Base-by-base conservation (phyloP, 352 stramenopile species). In the Pythium vanterpoolii region DNA sequence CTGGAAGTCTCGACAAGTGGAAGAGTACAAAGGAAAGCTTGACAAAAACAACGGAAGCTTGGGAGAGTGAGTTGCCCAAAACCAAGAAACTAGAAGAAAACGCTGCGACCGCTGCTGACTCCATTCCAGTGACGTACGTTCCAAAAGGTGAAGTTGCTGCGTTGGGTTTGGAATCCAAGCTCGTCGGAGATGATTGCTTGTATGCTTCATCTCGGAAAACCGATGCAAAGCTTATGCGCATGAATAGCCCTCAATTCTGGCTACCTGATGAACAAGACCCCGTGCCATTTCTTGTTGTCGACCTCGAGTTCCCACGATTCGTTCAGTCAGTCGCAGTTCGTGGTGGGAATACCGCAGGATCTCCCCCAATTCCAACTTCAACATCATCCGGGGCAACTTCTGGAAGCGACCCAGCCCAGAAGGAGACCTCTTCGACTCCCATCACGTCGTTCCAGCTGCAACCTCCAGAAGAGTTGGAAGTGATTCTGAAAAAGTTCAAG, bases 241-340 rank as follows among this genome's bases (percentile, higher is more conserved):
- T 94, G 50, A 86, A 90, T 55, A 76, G 64, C 27, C 8, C 56
- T 10, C 72, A 87, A 36, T 86, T 72, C 46, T 93, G 83, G 85
- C 45, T 80, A 9, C 71, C 79, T 19, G 71, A 89, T 6, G 56
- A 73, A 9, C 61, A 78, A 23, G 85, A 93, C 40, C 38, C 63
- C 3, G 44, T 74, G 10, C 79, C 83, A 5, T 87, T 82, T 2
- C 31, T 90, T 2, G 68, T 86, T 9, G 67, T 95, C 7, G 85
- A 95, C 54, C 72, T 95, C 3, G 82, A 89, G 51, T 68, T 88
- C 21, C 79, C 83, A 10, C 72, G 79, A 6, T 79, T 83, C 50
- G 74, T 95, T 14, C 66, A 89, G 23, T 80, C 83, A 1, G 26
- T 95, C 27, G 57, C 38, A 24, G 67, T 93, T n/a, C 76, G 77